phyloP scores from a whole-genome alignment of 2,329 filamentous ascomycete species.

The Botrytis tulipae region DNA sequence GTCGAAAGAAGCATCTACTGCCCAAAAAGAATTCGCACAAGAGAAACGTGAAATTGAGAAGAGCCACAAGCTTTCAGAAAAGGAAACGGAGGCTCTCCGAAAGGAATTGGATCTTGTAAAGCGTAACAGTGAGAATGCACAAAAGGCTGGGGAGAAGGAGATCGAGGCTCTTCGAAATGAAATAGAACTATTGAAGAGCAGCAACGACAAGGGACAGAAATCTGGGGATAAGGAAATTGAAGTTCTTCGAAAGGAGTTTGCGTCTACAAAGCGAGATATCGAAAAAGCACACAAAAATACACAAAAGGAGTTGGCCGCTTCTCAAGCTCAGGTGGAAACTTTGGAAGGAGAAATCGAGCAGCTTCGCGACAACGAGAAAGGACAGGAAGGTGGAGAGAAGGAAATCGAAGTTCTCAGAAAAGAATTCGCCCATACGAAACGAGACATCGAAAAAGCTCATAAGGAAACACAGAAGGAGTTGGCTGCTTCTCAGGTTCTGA shows the following conservation, averaged over 20 bases:
- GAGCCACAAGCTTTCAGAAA: constrained; percentile 30
- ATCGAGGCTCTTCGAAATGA: constrained; percentile 36
- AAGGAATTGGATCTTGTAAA: constrained; percentile 40
- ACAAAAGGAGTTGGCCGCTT: constrained; percentile 39
- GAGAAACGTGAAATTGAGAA: constrained; percentile 37
- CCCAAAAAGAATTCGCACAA: constrained; percentile 40
- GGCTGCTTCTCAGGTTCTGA: constrained; percentile 54
- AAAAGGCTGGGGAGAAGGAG: constrained; percentile 36
- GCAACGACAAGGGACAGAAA: constrained; percentile 46
- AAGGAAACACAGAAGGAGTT: constrained; percentile 34
- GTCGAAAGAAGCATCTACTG: constrained; percentile 41
- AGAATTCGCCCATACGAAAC: constrained; percentile 39
- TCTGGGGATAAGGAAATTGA: constrained; percentile 49
- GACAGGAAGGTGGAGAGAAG: constrained; percentile 46
- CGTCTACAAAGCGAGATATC: constrained; percentile 36
- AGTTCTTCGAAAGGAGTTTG: constrained; percentile 40
- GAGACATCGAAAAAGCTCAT: constrained; percentile 33
- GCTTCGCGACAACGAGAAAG: constrained; percentile 42
- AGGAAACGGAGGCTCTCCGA: constrained; percentile 34
- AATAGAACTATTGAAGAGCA: constrained; percentile 41
- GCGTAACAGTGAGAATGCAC: constrained; percentile 44
- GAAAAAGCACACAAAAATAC: constrained; percentile 30
- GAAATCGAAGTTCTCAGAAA: constrained; percentile 42
- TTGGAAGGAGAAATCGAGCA: constrained; percentile 24
- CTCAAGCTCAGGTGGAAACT: constrained; percentile 63